These are phyloP conservation scores for Fraxinus anomala DNA, from an alignment of 257 asterid genomes.

Conservation along the genomic window DNA sequence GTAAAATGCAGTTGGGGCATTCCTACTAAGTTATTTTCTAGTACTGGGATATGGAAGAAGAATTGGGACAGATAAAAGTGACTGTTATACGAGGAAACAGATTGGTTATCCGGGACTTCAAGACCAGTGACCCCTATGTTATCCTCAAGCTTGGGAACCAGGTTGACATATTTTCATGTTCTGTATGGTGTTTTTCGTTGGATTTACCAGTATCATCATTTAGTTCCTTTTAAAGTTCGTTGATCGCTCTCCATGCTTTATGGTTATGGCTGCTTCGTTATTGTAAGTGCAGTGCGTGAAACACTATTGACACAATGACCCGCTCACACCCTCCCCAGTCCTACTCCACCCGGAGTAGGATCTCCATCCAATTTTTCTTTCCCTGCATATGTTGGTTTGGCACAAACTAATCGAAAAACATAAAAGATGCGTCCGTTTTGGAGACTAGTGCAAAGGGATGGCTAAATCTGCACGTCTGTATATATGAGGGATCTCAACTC, in stretches of 20 bases:
- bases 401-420: background rate
- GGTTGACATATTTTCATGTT: slow-evolving; percentile 20
- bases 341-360: background rate
- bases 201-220: background rate
- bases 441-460: background rate
- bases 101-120: slow-evolving; percentile 50
- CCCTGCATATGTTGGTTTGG: background rate
- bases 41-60: slow-evolving; percentile 40
- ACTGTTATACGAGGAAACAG: slow-evolving; percentile 39
- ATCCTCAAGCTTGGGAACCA: slow-evolving; percentile 48
- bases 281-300: background rate
- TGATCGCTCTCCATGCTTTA: background rate
- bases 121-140: slow-evolving; percentile 55
- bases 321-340: background rate
- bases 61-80: slow-evolving; percentile 43
- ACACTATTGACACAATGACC: background rate
- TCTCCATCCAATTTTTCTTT: background rate
- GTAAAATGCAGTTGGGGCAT: background rate
- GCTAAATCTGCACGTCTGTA: background rate
- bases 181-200: background rate
- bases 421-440: background rate
- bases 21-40: background rate
- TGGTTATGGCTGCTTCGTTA: background rate
- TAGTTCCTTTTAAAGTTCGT: background rate
- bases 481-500: background rate